A percentile compares a stretch with the other conserved stretches of the same genome.
Evolutionary conservation across 345 rosid species (phyloP).

Genomic region (Salix dunnii): DNA sequence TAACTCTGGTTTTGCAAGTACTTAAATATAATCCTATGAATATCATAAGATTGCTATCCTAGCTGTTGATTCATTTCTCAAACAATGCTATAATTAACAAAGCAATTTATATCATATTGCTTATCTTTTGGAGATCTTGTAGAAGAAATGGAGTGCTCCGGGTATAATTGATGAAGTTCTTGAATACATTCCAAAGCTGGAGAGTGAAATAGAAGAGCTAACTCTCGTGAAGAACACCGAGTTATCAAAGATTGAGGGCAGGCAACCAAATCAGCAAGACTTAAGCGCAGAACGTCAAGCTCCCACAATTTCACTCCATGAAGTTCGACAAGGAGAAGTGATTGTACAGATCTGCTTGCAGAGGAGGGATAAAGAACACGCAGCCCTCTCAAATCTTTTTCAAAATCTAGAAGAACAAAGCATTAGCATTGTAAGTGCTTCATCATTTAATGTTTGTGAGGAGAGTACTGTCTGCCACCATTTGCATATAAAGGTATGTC

Average conservation of each 20-base stretch:
- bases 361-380: background rate
- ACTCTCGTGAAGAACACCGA: slow-evolving; percentile 25
- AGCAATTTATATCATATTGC: too few species aligned
- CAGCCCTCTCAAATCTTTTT: slow-evolving; percentile 19
- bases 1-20: too few species aligned
- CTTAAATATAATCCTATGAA: too few species aligned
- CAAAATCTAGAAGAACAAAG: slow-evolving; percentile 32
- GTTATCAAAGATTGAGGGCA: slow-evolving; percentile 4
- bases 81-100: too few species aligned
- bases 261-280: background rate
- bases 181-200: slow-evolving; percentile 37
- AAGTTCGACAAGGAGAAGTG: slow-evolving; percentile 27
- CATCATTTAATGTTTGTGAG: slow-evolving; percentile 23
- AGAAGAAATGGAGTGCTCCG: slow-evolving; percentile 33
- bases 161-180: slow-evolving; percentile 26
- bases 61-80: background rate
- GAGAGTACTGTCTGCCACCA: slow-evolving; percentile 23
- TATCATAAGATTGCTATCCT: too few species aligned
- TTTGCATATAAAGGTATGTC: slow-evolving; percentile 22
- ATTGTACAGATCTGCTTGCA: slow-evolving; percentile 28
- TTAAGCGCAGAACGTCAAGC: background rate
- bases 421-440: slow-evolving; percentile 21
- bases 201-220: slow-evolving; percentile 28
- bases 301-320: slow-evolving; percentile 26
- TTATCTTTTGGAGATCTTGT: background rate